Conservation (phyloP, 2,329 filamentous ascomycete species). For the Cadophora sp. region DNA sequence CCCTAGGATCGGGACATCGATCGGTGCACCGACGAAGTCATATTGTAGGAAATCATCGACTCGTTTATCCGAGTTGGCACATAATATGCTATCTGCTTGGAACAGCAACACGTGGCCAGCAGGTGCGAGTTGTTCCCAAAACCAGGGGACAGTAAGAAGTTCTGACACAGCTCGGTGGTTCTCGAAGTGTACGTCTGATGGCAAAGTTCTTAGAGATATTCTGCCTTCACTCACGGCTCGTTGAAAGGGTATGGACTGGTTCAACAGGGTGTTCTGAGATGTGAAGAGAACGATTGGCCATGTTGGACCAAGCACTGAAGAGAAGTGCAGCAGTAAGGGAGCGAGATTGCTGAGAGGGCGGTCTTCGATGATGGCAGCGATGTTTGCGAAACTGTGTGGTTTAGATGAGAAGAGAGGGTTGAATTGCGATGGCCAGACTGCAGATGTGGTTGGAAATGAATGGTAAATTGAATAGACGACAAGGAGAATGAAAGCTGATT, state of each 20-base stretch:
- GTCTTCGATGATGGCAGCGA: slow-evolving; percentile 47
- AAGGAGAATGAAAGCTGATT: not conserved
- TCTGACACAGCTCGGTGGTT: slow-evolving; percentile 44
- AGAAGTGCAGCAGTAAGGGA: slow-evolving; percentile 47
- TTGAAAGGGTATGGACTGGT: slow-evolving; percentile 35
- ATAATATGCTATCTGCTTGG: slow-evolving; percentile 44
- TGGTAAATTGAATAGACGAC: not conserved
- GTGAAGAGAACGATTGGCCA: slow-evolving; percentile 53
- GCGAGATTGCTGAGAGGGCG: slow-evolving; percentile 42
- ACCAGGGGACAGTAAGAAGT: slow-evolving; percentile 40
- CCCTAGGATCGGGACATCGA: slow-evolving; percentile 21
- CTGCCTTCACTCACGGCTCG: slow-evolving; percentile 43
- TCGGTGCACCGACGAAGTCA: slow-evolving; percentile 46
- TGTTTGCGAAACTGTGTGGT: slow-evolving; percentile 26
- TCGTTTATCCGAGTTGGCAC: slow-evolving; percentile 36
- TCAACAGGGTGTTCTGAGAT: slow-evolving; percentile 22
- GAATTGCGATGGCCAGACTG: not conserved
- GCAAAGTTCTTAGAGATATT: slow-evolving; percentile 47
- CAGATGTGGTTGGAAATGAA: not conserved
- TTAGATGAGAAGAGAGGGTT: not conserved
- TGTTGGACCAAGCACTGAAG: slow-evolving; percentile 47
- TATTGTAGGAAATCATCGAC: slow-evolving; percentile 44
- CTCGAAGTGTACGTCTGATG: slow-evolving; percentile 42
- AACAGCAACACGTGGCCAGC: slow-evolving; percentile 44
- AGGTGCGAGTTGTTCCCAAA: slow-evolving; percentile 44